These are phyloP conservation scores for Suhomyces pyralidae DNA, from an alignment of 805 yeast species.

Conservation along the genomic window DNA sequence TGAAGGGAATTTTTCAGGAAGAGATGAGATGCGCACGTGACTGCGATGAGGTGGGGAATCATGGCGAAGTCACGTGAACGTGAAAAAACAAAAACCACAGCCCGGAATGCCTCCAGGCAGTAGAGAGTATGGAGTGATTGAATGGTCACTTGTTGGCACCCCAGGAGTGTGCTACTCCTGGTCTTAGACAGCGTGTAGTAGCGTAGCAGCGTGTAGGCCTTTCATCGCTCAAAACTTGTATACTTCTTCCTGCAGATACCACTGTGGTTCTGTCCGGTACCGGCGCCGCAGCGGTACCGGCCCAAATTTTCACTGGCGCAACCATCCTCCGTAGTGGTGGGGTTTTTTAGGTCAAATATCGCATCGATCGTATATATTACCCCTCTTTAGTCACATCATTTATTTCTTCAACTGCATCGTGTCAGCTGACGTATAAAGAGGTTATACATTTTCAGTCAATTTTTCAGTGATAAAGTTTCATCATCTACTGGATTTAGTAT, in stretches of 20 bases:
- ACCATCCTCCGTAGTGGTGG: not conserved
- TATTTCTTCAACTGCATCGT: too few relatives aligned
- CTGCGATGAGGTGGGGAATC: not conserved
- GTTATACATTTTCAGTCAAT: not conserved
- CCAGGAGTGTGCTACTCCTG: too few relatives aligned
- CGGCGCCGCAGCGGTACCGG: not conserved
- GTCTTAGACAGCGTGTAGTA: too few relatives aligned
- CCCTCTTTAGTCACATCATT: not conserved
- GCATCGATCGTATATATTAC: not conserved
- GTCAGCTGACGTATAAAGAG: not conserved
- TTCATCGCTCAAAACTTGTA: too few relatives aligned
- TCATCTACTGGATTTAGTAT: constrained; percentile 16
- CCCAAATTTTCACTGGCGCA: not conserved
- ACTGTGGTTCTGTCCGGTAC: not conserved
- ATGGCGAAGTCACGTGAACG: not conserved
- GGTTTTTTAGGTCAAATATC: not conserved
- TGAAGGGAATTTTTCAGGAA: not conserved
- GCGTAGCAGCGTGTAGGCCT: too few relatives aligned
- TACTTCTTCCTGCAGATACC: too few relatives aligned
- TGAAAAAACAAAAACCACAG: too few relatives aligned
- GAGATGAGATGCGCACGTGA: constrained; percentile 3
- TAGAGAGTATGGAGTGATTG: too few relatives aligned
- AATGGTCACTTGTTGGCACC: too few relatives aligned
- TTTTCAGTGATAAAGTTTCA: not conserved
- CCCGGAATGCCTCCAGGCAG: too few relatives aligned